Evolutionary conservation across 2,329 filamentous ascomycete species (phyloP), one percentile per base, ranked within the genome.

Genomic region (Coniella vitis): DNA sequence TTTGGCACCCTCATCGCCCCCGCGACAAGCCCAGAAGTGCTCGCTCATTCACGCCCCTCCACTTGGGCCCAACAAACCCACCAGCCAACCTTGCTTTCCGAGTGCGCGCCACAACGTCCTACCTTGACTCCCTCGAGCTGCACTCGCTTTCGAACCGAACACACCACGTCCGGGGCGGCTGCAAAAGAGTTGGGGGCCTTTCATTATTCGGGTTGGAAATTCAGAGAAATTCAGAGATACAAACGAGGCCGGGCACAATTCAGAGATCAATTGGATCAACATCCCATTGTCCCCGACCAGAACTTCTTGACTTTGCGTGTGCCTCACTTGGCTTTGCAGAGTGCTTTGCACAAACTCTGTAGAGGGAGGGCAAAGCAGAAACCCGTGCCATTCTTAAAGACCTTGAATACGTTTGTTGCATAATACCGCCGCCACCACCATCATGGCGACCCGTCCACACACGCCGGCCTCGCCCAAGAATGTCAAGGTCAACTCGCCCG

Each of bases 401-500:
- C 13, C 19, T 38, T 44, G 42, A 2, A 38, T 29, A 45, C 31
- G 16, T 21, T 25, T 19, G 21, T 41, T 40, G 13, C 12, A 17
- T 41, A 19, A 14, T 29, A 10, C 25, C 25, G 10, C 25, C 25
- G 25, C 25, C 25, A 29, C 10, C 25, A 29, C 14, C 57, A 60
- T 46, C 32, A 77, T 77, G 74, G 63, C 74, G 45, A 63, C 65
- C 31, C 66, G 70, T 51, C 72, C 72, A 35, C 64, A 67, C n/a
- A 76, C 73, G 17, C 73, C 74, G 37, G 71, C 72, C 29, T 76
- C 74, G 29, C 73, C 74, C 25, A 79, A 79, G 62, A 75, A 74
- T 62, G 70, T 72, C 57, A 79, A 78, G 65, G 69, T 84, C 63
- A 84, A 83, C 60, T 70, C 73, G 9, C 75, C 79, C 4, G 69